Percentiles rank a stretch among this genome's conserved stretches.
phyloP scores from a whole-genome alignment of 306 rosid genomes.

The Sophora flavescens region DNA sequence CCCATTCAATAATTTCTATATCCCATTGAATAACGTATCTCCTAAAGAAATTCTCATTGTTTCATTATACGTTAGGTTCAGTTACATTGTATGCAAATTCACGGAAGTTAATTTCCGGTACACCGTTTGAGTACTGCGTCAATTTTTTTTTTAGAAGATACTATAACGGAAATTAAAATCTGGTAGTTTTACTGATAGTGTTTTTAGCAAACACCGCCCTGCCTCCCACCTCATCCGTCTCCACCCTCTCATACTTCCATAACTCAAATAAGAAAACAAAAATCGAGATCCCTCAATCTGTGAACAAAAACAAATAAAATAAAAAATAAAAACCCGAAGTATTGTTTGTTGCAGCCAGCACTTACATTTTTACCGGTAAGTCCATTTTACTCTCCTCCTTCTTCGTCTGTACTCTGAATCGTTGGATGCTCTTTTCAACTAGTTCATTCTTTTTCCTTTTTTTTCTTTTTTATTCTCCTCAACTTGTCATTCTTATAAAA shows the following conservation, averaged over 20 bases:
- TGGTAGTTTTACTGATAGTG: too few relatives aligned
- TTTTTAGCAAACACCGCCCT: too few relatives aligned
- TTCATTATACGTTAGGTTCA: too few relatives aligned
- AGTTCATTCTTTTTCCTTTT: neutral
- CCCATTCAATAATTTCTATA: too few relatives aligned
- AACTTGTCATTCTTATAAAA: neutral
- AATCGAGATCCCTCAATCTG: constrained; percentile 51
- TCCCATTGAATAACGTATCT: too few relatives aligned
- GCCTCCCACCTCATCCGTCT: constrained; percentile 33
- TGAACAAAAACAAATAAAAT: too few relatives aligned
- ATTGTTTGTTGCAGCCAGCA: neutral
- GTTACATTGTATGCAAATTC: too few relatives aligned
- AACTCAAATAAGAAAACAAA: neutral
- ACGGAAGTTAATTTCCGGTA: too few relatives aligned
- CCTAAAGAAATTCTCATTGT: too few relatives aligned
- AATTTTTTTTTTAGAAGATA: too few relatives aligned
- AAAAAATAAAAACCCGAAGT: neutral
- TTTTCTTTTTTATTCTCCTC: neutral
- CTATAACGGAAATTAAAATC: too few relatives aligned
- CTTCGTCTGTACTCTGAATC: constrained; percentile 18
- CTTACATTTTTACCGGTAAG: constrained; percentile 55
- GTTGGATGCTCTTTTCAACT: constrained; percentile 7
- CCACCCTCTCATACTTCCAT: constrained; percentile 5
- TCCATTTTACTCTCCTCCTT: constrained; percentile 41
- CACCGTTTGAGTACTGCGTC: too few relatives aligned